A percentile compares a stretch with the other conserved stretches of the same genome.
These are phyloP conservation scores for Arthrocladium fulminans DNA, from an alignment of 2,329 filamentous ascomycete species.

Conservation along the genomic window DNA sequence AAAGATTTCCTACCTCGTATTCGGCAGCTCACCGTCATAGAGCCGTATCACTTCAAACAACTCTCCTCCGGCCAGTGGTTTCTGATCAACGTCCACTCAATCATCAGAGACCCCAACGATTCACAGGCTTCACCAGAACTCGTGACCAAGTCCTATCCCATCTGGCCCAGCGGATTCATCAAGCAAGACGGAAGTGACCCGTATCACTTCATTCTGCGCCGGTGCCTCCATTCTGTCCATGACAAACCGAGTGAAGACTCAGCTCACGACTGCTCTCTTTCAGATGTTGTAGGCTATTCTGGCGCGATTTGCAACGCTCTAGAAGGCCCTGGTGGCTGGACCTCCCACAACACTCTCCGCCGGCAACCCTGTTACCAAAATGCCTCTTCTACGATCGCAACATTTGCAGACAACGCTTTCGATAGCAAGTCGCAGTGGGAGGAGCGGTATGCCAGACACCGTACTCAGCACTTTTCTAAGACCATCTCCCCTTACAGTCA, in stretches of 20 bases:
- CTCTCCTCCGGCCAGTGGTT: neutral
- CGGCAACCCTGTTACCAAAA: no score
- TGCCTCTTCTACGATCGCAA: neutral
- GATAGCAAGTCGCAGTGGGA: neutral
- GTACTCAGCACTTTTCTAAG: neutral
- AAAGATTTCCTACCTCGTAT: neutral
- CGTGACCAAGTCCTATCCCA: neutral
- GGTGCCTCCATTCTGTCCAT: neutral
- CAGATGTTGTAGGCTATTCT: neutral
- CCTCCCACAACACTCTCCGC: no score
- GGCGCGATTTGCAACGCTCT: neutral
- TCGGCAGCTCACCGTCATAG: neutral
- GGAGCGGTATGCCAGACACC: neutral
- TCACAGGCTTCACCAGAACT: neutral
- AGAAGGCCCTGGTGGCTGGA: neutral
- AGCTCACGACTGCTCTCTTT: neutral
- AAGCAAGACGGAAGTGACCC: neutral
- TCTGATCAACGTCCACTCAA: slow-evolving; percentile 1
- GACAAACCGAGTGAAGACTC: neutral
- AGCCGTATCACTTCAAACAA: slow-evolving; percentile 1
- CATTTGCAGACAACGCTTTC: neutral
- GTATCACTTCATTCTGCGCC: neutral
- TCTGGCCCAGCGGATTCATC: neutral
- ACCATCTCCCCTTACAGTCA: neutral
- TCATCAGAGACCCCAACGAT: neutral